phyloP scores from a whole-genome alignment of 371 early-diverging fungal genomes.

The Capillidium heterosporum region DNA sequence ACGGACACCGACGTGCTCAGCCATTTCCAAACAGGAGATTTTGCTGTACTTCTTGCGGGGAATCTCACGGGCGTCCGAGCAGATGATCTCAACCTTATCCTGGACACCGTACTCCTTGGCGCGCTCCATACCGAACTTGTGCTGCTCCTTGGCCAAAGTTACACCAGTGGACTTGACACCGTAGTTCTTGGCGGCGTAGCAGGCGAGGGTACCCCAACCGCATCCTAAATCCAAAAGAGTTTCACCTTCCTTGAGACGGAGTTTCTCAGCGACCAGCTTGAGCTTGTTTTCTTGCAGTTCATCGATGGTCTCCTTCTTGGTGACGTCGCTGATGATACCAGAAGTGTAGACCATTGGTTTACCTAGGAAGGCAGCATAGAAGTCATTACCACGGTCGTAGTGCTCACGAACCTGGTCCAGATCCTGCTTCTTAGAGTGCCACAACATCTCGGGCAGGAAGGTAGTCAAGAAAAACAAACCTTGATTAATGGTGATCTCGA shows the following conservation, averaged over 20 bases:
- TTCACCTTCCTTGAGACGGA: slow-evolving; percentile 75
- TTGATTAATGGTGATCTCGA: slow-evolving; percentile 66
- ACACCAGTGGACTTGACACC: slow-evolving; percentile 81
- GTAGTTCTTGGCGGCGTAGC: slow-evolving; percentile 76
- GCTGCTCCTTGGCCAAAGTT: slow-evolving; percentile 81
- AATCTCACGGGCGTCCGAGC: slow-evolving; percentile 94
- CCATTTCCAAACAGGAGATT: slow-evolving; percentile 94
- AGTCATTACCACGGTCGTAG: slow-evolving; percentile 95
- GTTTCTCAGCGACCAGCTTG: slow-evolving; percentile 67
- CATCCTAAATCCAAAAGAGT: slow-evolving; percentile 92
- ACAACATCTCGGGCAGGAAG: slow-evolving; percentile 87
- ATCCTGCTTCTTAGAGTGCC: slow-evolving; percentile 91
- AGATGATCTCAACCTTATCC: slow-evolving; percentile 54
- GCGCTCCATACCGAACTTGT: slow-evolving; percentile 66
- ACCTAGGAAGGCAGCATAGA: slow-evolving; percentile 87
- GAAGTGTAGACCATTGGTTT: slow-evolving; percentile 90
- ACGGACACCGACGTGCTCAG: slow-evolving; percentile 93
- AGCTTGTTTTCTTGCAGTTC: slow-evolving; percentile 90
- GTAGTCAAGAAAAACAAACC: slow-evolving; percentile 81
- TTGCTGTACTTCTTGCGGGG: slow-evolving; percentile 78
- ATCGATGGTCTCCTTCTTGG: slow-evolving; percentile 69
- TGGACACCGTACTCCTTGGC: slow-evolving; percentile 66
- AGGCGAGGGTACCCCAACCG: slow-evolving; percentile 92
- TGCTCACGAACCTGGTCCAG: slow-evolving; percentile 92
- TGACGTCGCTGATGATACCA: slow-evolving; percentile 64